Evolutionary conservation across 129 eudicot genomes (phyloP), one percentile per base, ranked within the genome.

Genomic region (Saussurea involucrata): DNA sequence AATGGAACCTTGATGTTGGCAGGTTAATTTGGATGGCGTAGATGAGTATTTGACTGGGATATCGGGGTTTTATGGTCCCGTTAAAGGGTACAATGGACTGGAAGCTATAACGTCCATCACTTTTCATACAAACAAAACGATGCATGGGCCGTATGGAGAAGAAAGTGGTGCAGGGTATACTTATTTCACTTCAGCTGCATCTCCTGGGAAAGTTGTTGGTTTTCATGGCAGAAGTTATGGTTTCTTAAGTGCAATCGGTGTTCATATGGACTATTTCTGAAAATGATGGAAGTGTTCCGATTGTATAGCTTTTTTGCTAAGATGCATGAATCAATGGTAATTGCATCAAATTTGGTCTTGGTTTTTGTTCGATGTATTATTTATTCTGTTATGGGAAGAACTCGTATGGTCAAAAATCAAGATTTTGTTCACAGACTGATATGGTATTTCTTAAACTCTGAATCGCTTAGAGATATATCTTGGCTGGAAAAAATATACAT

Each of bases 261-360:
- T 68, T 53, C 81, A 77, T 9, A 68, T 44, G 81, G 81, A 77
- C n/a, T 77, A 40, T 20, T 46, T 46, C 25, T 77, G 37, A 68
- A 67, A 27, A 25, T 33, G 0, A 36, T 61, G 36, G 29, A 22
- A 68, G 24, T 68, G 28, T 29, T 29, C 9, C 8, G 8, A 24
- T 2, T 34, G 32, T 4, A 6, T 69, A 24, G 32, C 22, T 49
- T 3, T 55, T 57, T 33, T 53, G 60, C 33, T 61, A 9, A 4
- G 18, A 67, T 20, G 61, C 27, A 40, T 63, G 60, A 25, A 42
- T 44, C 28, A 12, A 11, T 15, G 69, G 60, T 21, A 11, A 13
- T 44, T 46, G 21, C 18, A 46, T 46, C 58, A 5, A 15, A 46
- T 7, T 46, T 46, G 20, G 18, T 46, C 58, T 46, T 13, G 58